Conservation (phyloP, 2,329 filamentous ascomycete species). For the Furcasterigmium furcatum region DNA sequence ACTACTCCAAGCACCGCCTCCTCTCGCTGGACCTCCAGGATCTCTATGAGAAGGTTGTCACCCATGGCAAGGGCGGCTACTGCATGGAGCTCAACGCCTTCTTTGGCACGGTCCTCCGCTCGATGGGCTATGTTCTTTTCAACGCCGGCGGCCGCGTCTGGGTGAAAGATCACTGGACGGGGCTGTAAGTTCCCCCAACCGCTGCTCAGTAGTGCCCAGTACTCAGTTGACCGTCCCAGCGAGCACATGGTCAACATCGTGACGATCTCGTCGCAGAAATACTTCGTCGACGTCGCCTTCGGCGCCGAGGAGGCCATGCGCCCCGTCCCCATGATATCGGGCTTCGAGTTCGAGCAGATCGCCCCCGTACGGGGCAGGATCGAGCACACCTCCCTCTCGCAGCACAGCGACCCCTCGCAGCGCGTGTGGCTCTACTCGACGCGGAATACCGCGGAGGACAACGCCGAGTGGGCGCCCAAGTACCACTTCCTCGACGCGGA, state of each 20-base stretch:
- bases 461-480: constrained; percentile 36
- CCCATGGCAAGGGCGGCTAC: constrained; percentile 44
- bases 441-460: constrained; percentile 15
- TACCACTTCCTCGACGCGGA: constrained; percentile 52
- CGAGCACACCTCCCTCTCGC: constrained; percentile 23
- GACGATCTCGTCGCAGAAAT: constrained; percentile 41
- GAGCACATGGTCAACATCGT: constrained; percentile 59
- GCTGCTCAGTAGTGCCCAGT: too few species aligned
- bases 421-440: constrained; percentile 36
- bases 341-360: constrained; percentile 29
- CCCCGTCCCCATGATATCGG: constrained; percentile 26
- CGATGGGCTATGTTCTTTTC: constrained; percentile 46
- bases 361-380: constrained; percentile 42
- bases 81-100: constrained; percentile 47
- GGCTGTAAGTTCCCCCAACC: constrained; percentile 20
- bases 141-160: constrained; percentile 43
- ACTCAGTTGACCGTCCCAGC: too few species aligned
- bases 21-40: constrained; percentile 34
- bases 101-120: constrained; percentile 43
- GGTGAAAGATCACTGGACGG: constrained; percentile 16
- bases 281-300: constrained; percentile 59
- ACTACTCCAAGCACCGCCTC: constrained; percentile 38
- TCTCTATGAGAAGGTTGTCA: constrained; percentile 43
- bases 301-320: constrained; percentile 39
- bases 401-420: constrained; percentile 27